These are phyloP conservation scores for Oryza nivara DNA, from an alignment of 176 grass and related monocot genomes.

Conservation along the genomic window DNA sequence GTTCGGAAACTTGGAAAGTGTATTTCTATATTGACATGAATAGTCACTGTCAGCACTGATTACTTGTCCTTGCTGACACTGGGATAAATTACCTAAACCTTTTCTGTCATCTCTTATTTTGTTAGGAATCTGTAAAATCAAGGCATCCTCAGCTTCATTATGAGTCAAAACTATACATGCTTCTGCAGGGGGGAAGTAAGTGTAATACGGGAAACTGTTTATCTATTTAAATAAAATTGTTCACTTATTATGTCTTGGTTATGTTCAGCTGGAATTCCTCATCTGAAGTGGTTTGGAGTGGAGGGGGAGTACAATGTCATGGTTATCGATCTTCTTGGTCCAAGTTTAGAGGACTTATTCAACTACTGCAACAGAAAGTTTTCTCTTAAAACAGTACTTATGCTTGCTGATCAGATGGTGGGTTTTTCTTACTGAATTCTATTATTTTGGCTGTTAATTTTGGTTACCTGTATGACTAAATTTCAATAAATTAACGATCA, in stretches of 20 bases:
- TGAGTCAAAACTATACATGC: slow-evolving; percentile 91
- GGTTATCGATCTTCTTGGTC: slow-evolving; percentile 96
- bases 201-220: slow-evolving; percentile 19
- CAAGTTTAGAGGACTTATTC: slow-evolving; percentile 84
- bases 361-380: slow-evolving; percentile 86
- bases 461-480: slow-evolving; percentile 1
- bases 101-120: slow-evolving; percentile 36
- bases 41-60: neutral
- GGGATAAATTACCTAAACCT: slow-evolving; percentile 19
- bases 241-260: slow-evolving; percentile 22
- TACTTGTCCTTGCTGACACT: slow-evolving; percentile 7
- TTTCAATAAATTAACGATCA: slow-evolving; percentile 14
- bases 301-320: slow-evolving; percentile 95
- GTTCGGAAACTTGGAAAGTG: slow-evolving; percentile 1
- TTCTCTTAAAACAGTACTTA: slow-evolving; percentile 89
- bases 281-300: slow-evolving; percentile 84
- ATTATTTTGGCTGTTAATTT: slow-evolving; percentile 20
- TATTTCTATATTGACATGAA: slow-evolving; percentile 19
- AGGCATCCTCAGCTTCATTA: slow-evolving; percentile 93
- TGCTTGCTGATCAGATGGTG: slow-evolving; percentile 90
- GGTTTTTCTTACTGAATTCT: slow-evolving; percentile 7
- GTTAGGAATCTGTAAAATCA: slow-evolving; percentile 90
- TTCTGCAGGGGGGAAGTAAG: slow-evolving; percentile 95
- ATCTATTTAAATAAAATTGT: neutral
- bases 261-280: slow-evolving; percentile 76